phyloP scores from a whole-genome alignment of 352 stramenopile genomes.

The Pythium insidiosum region DNA sequence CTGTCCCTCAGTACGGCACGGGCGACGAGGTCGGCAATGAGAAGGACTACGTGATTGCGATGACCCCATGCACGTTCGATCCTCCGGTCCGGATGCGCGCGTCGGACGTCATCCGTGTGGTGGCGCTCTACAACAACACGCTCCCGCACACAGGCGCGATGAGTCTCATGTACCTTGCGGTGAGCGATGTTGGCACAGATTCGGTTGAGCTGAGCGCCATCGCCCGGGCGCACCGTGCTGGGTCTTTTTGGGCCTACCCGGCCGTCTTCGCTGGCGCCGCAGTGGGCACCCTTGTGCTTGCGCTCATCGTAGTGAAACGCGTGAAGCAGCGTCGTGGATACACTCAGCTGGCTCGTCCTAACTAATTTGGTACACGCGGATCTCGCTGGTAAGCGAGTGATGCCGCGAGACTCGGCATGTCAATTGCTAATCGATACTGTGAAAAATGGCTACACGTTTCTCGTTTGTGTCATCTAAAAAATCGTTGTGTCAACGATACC shows the following conservation, averaged over 20 bases:
- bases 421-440: too few relatives aligned
- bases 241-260: too few relatives aligned
- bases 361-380: slow-evolving; percentile 8
- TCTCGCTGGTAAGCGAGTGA: too few relatives aligned
- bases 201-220: slow-evolving; percentile 2
- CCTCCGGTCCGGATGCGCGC: slow-evolving; percentile 58
- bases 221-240: slow-evolving; percentile 7
- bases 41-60: slow-evolving; percentile 57
- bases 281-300: slow-evolving; percentile 14
- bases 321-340: slow-evolving; percentile 50
- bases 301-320: slow-evolving; percentile 18
- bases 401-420: too few relatives aligned
- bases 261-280: slow-evolving; percentile 18
- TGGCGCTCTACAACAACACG: slow-evolving; percentile 80
- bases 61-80: slow-evolving; percentile 72
- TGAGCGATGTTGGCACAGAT: slow-evolving; percentile 38
- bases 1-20: slow-evolving; percentile 54
- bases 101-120: slow-evolving; percentile 61
- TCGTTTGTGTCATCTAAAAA: too few relatives aligned
- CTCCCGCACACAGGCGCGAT: slow-evolving; percentile 67
- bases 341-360: slow-evolving; percentile 22
- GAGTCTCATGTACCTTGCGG: slow-evolving; percentile 70
- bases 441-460: too few relatives aligned
- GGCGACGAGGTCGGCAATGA: slow-evolving; percentile 55
- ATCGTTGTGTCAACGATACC: too few relatives aligned